phyloP scores from a whole-genome alignment of 345 rosid genomes.

The Populus simonii region DNA sequence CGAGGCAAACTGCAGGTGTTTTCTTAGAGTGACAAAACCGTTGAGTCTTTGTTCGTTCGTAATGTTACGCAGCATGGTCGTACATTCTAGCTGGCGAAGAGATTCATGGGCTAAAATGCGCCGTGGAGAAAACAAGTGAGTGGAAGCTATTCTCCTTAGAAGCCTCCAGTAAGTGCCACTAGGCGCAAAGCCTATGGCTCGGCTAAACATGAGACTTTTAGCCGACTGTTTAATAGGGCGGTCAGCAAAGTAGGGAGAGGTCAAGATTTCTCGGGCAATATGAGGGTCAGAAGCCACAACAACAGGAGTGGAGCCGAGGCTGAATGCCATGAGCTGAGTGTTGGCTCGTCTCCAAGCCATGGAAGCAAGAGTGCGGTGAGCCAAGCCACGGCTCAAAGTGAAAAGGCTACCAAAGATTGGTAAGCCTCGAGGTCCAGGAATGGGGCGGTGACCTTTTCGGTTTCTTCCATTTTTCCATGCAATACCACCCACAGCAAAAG shows the following conservation, averaged over 20 bases:
- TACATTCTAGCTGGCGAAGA: conserved; percentile 53
- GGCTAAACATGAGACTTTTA: conserved; percentile 66
- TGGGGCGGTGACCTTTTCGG: conserved; percentile 37
- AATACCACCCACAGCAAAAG: conserved; percentile 51
- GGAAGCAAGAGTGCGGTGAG: conserved; percentile 68
- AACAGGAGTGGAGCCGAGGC: conserved; percentile 69
- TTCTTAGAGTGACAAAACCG: conserved; percentile 49
- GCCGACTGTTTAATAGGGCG: conserved; percentile 89
- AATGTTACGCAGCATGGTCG: conserved; percentile 43
- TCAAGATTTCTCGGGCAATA: conserved; percentile 67
- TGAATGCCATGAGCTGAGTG: conserved; percentile 74
- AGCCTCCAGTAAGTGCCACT: conserved; percentile 85
- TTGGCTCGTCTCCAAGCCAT: conserved; percentile 44
- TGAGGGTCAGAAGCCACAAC: conserved; percentile 68
- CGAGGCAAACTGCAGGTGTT: conserved; percentile 71
- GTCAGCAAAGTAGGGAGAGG: conserved; percentile 66
- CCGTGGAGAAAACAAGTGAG: conserved; percentile 70
- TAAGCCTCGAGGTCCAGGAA: conserved; percentile 69
- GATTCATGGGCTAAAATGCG: conserved; percentile 63
- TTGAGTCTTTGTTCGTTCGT: conserved; percentile 34
- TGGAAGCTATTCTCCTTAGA: conserved; percentile 60
- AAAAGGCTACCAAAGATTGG: conserved; percentile 78
- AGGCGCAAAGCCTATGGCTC: conserved; percentile 94
- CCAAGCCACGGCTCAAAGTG: conserved; percentile 56
- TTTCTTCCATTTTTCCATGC: conserved; percentile 73